phyloP scores from a whole-genome alignment of 2,329 filamentous ascomycete genomes.

The Ilyonectria robusta region DNA sequence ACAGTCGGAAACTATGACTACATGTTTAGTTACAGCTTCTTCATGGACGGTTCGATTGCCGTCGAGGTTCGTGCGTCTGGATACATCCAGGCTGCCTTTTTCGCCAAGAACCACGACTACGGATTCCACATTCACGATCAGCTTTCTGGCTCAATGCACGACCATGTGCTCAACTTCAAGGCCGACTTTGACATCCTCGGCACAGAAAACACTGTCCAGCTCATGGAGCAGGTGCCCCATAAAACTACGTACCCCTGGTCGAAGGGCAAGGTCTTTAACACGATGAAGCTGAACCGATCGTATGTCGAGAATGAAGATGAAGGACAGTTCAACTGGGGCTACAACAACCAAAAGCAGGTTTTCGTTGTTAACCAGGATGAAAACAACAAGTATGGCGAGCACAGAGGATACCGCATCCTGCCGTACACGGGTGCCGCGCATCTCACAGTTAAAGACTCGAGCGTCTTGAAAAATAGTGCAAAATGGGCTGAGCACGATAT shows the following conservation, averaged over 20 bases:
- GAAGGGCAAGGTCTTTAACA: conserved; percentile 29
- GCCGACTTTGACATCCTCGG: conserved; percentile 57
- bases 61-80: conserved; percentile 57
- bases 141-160: conserved; percentile 57
- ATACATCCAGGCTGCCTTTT: conserved; percentile 57
- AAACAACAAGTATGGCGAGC: conserved; percentile 64
- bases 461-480: conserved; percentile 60
- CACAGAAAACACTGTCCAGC: conserved; percentile 55
- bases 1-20: conserved; percentile 61
- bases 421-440: conserved; percentile 55
- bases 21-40: conserved; percentile 55
- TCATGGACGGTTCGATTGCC: conserved; percentile 55
- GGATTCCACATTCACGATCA: conserved; percentile 54
- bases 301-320: conserved; percentile 60
- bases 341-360: conserved; percentile 61
- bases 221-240: conserved; percentile 53
- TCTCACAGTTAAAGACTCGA: conserved; percentile 60
- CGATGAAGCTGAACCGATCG: conserved; percentile 24
- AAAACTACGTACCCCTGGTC: conserved; percentile 48
- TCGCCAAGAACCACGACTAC: conserved; percentile 51
- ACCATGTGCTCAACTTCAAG: conserved; percentile 58
- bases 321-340: conserved; percentile 54
- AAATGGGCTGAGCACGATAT: conserved; percentile 59
- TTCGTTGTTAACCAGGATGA: conserved; percentile 61
- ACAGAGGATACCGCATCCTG: conserved; percentile 61